A percentile compares a stretch with the other conserved stretches of the same genome.
phyloP scores from a whole-genome alignment of 805 yeast genomes.

The Crinitomyces ghanaensis region DNA sequence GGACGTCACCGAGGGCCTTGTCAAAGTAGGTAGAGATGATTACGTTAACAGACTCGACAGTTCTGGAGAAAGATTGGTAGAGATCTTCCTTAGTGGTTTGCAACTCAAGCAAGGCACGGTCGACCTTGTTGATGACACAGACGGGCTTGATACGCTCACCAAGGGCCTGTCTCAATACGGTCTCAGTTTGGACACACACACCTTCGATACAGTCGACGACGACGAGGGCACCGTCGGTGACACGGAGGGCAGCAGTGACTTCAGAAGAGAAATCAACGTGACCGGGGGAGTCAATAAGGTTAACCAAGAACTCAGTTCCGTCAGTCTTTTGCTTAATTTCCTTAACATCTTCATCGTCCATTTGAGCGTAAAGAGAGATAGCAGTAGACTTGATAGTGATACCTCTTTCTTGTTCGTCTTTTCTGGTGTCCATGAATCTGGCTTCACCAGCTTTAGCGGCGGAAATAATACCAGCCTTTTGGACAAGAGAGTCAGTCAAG shows the following conservation, averaged over 20 bases:
- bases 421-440: conserved; percentile 99
- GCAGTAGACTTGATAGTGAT: conserved; percentile 99
- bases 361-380: conserved; percentile 85
- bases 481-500: conserved; percentile 97
- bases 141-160: conserved; percentile 99
- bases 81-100: conserved; percentile 98
- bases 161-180: conserved; percentile 97
- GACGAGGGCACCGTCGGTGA: conserved; percentile 99
- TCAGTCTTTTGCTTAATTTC: conserved; percentile 82
- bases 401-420: conserved; percentile 99
- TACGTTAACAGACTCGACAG: conserved; percentile 98
- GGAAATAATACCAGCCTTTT: conserved; percentile 98
- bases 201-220: conserved; percentile 99
- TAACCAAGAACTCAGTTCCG: conserved; percentile 91
- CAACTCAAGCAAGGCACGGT: conserved; percentile 97
- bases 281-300: conserved; percentile 99
- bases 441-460: conserved; percentile 99
- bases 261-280: conserved; percentile 99
- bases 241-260: conserved; percentile 99
- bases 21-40: conserved; percentile 93
- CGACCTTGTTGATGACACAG: conserved; percentile 97
- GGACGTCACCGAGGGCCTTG: conserved; percentile 83
- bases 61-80: conserved; percentile 96
- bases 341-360: conserved; percentile 74
- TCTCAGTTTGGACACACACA: conserved; percentile 99